Evolutionary conservation across 106 monocot species (phyloP).

Genomic region (Iris macrosiphon): DNA sequence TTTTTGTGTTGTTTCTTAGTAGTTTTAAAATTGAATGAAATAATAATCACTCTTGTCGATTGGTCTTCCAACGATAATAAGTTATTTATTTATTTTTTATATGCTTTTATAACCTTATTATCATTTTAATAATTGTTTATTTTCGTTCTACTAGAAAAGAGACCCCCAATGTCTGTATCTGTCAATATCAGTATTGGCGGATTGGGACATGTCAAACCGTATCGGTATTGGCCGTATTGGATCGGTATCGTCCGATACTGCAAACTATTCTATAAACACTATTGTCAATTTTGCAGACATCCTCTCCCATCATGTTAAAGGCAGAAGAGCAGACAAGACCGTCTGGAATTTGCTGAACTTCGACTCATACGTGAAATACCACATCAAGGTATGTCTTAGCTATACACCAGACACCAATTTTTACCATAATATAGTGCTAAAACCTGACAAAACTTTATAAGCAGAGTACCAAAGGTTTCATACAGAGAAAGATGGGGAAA

Average conservation of each 20-base stretch:
- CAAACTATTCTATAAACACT: no score
- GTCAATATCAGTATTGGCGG: no score
- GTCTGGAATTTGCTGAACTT: conserved; percentile 68
- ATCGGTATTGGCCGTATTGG: no score
- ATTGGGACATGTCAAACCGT: no score
- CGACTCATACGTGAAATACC: conserved; percentile 50
- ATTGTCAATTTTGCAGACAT: conserved; percentile 31
- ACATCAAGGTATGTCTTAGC: conserved; percentile 40
- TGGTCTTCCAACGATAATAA: no score
- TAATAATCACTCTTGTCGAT: no score
- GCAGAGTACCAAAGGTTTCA: conserved; percentile 53
- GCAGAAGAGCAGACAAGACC: conserved; percentile 34
- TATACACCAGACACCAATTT: no score
- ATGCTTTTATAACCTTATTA: neutral
- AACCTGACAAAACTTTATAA: neutral
- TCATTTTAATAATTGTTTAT: neutral
- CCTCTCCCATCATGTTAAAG: conserved; percentile 43
- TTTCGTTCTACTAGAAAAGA: neutral
- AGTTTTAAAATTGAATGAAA: no score
- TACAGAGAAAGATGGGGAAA: conserved; percentile 58
- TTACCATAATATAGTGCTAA: neutral
- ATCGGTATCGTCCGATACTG: no score
- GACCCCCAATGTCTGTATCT: no score
- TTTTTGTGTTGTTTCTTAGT: no score
- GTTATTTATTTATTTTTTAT: neutral